Conservation (phyloP, 345 rosid genomes). For the Citrus glauca region DNA sequence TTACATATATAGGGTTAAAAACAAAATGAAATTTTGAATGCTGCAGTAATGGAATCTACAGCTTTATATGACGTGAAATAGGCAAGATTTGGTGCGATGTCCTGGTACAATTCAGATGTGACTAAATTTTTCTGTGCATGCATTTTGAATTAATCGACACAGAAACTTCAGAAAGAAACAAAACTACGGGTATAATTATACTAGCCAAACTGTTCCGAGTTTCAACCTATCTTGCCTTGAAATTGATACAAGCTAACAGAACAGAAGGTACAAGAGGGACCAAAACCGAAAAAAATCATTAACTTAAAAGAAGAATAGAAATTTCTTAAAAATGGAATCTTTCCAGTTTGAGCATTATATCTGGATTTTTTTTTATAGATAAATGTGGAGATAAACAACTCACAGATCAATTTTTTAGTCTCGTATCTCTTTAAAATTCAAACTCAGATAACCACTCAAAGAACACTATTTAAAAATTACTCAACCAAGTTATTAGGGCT, state of each 20-base stretch:
- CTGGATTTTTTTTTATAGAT: neutral
- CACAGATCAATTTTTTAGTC: no score
- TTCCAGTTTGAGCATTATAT: neutral
- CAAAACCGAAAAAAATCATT: neutral
- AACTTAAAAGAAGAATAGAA: slow-evolving; percentile 3
- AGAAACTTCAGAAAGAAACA: neutral
- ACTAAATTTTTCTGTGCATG: slow-evolving; percentile 4
- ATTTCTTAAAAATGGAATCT: slow-evolving; percentile 3
- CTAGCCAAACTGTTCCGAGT: slow-evolving; percentile 10
- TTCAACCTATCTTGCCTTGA: neutral
- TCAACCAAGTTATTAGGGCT: no score
- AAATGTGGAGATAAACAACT: no score
- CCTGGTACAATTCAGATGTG: neutral
- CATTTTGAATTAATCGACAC: neutral
- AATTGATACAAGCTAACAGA: slow-evolving; percentile 12
- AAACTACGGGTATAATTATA: neutral
- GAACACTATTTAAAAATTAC: no score
- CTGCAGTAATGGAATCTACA: neutral
- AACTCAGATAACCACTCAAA: no score
- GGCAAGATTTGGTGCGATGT: slow-evolving; percentile 7
- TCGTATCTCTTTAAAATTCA: no score
- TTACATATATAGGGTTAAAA: neutral
- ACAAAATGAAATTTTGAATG: neutral
- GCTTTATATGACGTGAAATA: neutral
- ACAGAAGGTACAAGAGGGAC: neutral